Conservation (phyloP, 2,329 filamentous ascomycete genomes). For the Didymella glomerata region DNA sequence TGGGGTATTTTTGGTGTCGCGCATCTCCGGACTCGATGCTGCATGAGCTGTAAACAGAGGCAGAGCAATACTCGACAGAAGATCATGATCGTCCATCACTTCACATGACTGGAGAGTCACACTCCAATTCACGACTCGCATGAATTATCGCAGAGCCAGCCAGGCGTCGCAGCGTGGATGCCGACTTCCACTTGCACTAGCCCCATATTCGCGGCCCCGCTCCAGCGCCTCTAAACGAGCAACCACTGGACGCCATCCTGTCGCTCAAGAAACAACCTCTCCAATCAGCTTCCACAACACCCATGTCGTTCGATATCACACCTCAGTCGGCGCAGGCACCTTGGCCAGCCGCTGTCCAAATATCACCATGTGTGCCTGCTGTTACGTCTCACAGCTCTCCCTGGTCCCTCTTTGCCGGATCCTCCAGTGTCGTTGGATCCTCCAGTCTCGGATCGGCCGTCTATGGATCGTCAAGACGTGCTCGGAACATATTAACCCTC, state of each 20-base stretch:
- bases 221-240: slow-evolving; percentile 43
- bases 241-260: slow-evolving; percentile 43
- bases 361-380: slow-evolving; percentile 41
- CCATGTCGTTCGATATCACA: slow-evolving; percentile 31
- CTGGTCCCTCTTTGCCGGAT: slow-evolving; percentile 36
- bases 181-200: slow-evolving; percentile 13
- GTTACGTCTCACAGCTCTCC: slow-evolving; percentile 31
- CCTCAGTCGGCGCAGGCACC: slow-evolving; percentile 14
- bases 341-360: slow-evolving; percentile 29
- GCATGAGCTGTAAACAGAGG: background rate
- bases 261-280: slow-evolving; percentile 33
- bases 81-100: background rate
- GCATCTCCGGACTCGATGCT: slow-evolving; percentile 6
- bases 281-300: slow-evolving; percentile 45
- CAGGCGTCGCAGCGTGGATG: slow-evolving; percentile 19
- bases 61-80: background rate
- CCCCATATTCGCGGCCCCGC: slow-evolving; percentile 36
- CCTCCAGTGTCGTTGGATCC: slow-evolving; percentile 26
- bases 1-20: slow-evolving; percentile 10
- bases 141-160: slow-evolving; percentile 2
- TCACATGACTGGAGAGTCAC: background rate
- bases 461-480: slow-evolving; percentile 24
- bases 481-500: slow-evolving; percentile 16
- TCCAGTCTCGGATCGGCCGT: slow-evolving; percentile 17
- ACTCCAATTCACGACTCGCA: background rate